phyloP scores from a whole-genome alignment of 768 basidiomycete species.

The Rhizopogon vinicolor region DNA sequence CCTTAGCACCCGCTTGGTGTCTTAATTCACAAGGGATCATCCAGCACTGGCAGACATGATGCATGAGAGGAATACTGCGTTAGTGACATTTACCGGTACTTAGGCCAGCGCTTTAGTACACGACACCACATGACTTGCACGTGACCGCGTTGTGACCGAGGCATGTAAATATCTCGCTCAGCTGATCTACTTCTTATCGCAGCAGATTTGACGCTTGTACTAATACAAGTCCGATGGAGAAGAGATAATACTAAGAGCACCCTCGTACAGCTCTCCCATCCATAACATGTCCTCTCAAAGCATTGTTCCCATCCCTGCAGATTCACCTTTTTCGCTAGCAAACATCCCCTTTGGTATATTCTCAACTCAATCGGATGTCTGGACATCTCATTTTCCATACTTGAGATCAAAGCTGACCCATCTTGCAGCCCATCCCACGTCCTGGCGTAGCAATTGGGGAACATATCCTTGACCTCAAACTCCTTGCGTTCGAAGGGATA shows the following conservation, averaged over 20 bases:
- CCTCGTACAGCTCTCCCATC: not conserved
- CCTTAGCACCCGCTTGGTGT: too few species aligned
- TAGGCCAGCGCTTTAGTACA: too few species aligned
- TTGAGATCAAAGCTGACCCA: not conserved
- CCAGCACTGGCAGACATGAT: too few species aligned
- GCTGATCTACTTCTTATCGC: too few species aligned
- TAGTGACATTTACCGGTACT: too few species aligned
- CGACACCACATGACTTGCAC: too few species aligned
- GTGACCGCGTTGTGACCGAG: too few species aligned
- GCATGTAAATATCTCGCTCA: too few species aligned
- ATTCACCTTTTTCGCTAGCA: slow-evolving; percentile 1
- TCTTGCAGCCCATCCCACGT: not conserved
- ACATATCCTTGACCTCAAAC: slow-evolving; percentile 1
- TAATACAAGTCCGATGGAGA: too few species aligned
- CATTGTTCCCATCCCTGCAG: not conserved
- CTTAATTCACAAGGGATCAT: too few species aligned
- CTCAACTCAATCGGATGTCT: not conserved
- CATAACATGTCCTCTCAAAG: not conserved
- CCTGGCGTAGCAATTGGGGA: not conserved
- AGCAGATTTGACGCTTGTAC: too few species aligned
- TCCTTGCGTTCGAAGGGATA: not conserved
- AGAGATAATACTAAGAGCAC: not conserved
- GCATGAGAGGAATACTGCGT: too few species aligned
- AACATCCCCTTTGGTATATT: slow-evolving; percentile 4
- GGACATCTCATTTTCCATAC: not conserved